Base-by-base conservation (phyloP, 2,329 filamentous ascomycete species). In the Zymoseptoria tritici region DNA sequence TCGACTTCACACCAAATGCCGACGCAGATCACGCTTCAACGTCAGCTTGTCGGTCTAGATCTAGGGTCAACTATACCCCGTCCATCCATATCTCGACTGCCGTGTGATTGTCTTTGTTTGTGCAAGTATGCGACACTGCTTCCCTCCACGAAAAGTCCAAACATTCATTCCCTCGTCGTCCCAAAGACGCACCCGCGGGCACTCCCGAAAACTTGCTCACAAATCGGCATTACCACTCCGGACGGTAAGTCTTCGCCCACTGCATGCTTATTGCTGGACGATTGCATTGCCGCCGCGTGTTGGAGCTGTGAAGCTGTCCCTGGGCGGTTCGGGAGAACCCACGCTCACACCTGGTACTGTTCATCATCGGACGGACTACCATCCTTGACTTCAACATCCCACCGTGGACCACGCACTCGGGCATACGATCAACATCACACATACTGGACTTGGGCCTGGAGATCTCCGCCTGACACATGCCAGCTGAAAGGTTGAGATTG, bases 141-240 rank as follows among this genome's bases (percentile, higher is more conserved):
- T 11, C 7, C 13, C 36, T 42, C 13, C 36, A n/a, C 16, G 11
- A 46, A 46, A n/a, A 46, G 36, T 46, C 36, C 36, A 13, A 3
- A 46, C 36, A 16, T n/a, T 46, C 36, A n/a, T 46, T 46, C 36
- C 13, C 36, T 46, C 36, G 16, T 46, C 36, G 13, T 46, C 36
- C 16, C 36, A 46, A n/a, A 46, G n/a, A 46, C 36, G 36, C 36
- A 46, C 36, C 13, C 13, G 36, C 36, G 36, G 36, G 36, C 36
- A 46, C 26, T 58, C 50, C 57, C 60, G 62, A 57, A 67, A 63
- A 67, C 64, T 64, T 67, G 66, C 66, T 67, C 66, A 67, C 16
- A 16, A 46, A 20, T 61, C 52, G 56, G 51, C 51, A 50, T 52
- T 57, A 49, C 46, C 42, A 36, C 24, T 56, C 52, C 50, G 50